Conservation (phyloP, 2,329 filamentous ascomycete species). For the Eutypa lata region DNA sequence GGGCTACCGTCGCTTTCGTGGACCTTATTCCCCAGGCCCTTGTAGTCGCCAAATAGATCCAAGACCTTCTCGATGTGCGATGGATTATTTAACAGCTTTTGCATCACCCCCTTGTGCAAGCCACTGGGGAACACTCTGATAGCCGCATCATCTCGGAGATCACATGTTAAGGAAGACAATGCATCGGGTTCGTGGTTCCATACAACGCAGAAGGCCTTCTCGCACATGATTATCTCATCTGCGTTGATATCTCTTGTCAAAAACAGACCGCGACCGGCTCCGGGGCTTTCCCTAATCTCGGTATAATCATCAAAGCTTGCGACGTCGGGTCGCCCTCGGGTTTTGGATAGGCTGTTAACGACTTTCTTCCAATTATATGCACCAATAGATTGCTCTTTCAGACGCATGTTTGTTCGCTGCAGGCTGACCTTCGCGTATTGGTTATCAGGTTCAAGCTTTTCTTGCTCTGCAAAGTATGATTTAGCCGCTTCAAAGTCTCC, state of each 20-base stretch:
- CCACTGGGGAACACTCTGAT: slow-evolving; percentile 30
- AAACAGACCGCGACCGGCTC: slow-evolving; percentile 35
- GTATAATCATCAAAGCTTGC: slow-evolving; percentile 26
- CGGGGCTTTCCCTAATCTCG: slow-evolving; percentile 21
- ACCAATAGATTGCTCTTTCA: slow-evolving; percentile 22
- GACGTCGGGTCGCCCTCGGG: slow-evolving; percentile 26
- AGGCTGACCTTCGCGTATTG: slow-evolving; percentile 16
- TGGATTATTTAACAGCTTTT: slow-evolving; percentile 25
- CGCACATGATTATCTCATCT: slow-evolving; percentile 35
- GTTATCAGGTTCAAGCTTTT: slow-evolving; percentile 20
- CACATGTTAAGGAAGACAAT: slow-evolving; percentile 29
- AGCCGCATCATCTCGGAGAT: slow-evolving; percentile 23
- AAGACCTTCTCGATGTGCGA: slow-evolving; percentile 19
- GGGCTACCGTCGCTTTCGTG: slow-evolving; percentile 24
- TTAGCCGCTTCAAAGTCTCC: slow-evolving; percentile 22
- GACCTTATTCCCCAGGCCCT: slow-evolving; percentile 14
- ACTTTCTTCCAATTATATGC: slow-evolving; percentile 21
- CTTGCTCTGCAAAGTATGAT: slow-evolving; percentile 20
- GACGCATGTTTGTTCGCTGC: slow-evolving; percentile 13
- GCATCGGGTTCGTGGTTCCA: slow-evolving; percentile 29
- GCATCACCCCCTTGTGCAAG: slow-evolving; percentile 24
- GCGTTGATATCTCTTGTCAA: slow-evolving; percentile 25
- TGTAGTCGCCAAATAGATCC: slow-evolving; percentile 24
- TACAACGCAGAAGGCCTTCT: slow-evolving; percentile 31
- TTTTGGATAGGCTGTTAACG: slow-evolving; percentile 16